Conservation (phyloP, 164 flowering plant species). For the Annona cherimola region DNA sequence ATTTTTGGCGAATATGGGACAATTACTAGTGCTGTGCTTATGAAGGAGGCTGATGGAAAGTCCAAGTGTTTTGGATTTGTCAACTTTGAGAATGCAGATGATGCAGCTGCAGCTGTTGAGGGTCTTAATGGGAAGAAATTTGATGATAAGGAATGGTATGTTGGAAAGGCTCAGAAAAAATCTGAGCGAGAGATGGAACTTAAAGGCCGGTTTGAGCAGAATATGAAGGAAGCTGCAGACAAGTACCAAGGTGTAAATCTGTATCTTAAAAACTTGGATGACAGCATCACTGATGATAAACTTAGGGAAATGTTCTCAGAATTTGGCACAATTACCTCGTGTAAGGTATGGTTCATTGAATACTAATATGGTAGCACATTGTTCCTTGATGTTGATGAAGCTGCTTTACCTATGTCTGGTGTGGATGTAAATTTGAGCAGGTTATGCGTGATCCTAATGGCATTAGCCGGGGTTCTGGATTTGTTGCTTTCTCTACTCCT, state of each 20-base stretch:
- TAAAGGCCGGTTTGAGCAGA: constrained; percentile 65
- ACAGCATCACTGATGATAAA: constrained; percentile 63
- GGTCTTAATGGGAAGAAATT: constrained; percentile 59
- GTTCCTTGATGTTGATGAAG: no score
- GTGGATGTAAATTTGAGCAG: constrained; percentile 21
- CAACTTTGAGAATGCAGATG: constrained; percentile 63
- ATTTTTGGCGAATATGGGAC: constrained; percentile 60
- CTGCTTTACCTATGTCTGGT: not conserved
- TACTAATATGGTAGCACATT: not conserved
- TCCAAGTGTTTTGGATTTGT: constrained; percentile 77
- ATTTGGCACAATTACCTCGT: constrained; percentile 71
- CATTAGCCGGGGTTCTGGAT: constrained; percentile 74
- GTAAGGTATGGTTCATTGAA: constrained; percentile 40
- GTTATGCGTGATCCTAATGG: constrained; percentile 84
- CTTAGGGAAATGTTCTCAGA: constrained; percentile 61
- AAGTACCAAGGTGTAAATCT: constrained; percentile 67
- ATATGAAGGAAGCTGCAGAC: constrained; percentile 53
- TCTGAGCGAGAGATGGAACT: constrained; percentile 74
- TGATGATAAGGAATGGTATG: constrained; percentile 81
- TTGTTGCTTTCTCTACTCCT: constrained; percentile 76
- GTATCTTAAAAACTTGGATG: constrained; percentile 77
- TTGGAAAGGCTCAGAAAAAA: constrained; percentile 83
- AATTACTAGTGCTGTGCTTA: constrained; percentile 61
- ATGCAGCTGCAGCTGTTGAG: constrained; percentile 74
- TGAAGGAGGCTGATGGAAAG: constrained; percentile 75